Evolutionary conservation across 2,329 filamentous ascomycete species (phyloP).

Genomic region (Ceratocystis cacaofunesta): DNA sequence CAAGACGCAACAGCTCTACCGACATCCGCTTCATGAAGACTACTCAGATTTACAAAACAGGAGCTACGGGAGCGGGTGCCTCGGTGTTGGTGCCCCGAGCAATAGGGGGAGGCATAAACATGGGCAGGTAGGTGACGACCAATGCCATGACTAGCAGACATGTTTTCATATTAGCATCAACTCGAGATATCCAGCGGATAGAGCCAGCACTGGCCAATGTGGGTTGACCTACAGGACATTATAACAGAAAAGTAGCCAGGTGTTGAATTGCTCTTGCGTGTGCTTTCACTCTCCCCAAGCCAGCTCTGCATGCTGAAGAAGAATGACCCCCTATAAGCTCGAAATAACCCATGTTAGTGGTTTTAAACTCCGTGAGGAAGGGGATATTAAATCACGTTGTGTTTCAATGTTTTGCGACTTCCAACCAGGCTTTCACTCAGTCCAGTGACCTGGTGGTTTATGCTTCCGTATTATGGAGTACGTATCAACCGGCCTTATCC

Average conservation of each 20-base stretch:
- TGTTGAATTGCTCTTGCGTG: slow-evolving; percentile 48
- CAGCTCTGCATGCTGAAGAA: slow-evolving; percentile 62
- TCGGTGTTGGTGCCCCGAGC: slow-evolving; percentile 6
- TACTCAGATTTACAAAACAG: background rate
- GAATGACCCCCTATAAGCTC: slow-evolving; percentile 45
- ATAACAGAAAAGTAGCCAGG: slow-evolving; percentile 57
- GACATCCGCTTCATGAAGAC: background rate
- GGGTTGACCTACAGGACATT: slow-evolving; percentile 52
- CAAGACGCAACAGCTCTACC: background rate
- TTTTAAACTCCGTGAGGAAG: slow-evolving; percentile 4
- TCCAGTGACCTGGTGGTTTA: no score
- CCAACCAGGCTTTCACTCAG: no score
- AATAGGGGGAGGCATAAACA: slow-evolving; percentile 29
- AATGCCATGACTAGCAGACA: slow-evolving; percentile 41
- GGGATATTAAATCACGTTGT: background rate
- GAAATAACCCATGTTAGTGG: background rate
- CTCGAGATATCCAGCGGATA: background rate
- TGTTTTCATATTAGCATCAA: background rate
- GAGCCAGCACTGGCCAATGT: no score
- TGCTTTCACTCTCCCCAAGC: slow-evolving; percentile 58
- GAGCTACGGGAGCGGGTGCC: slow-evolving; percentile 5
- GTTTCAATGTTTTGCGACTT: background rate
- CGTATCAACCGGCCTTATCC: no score
- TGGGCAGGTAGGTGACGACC: slow-evolving; percentile 35
- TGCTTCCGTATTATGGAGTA: no score